Conservation (phyloP, 305 asterid genomes). For the Fraxinus xanthoxyloides region DNA sequence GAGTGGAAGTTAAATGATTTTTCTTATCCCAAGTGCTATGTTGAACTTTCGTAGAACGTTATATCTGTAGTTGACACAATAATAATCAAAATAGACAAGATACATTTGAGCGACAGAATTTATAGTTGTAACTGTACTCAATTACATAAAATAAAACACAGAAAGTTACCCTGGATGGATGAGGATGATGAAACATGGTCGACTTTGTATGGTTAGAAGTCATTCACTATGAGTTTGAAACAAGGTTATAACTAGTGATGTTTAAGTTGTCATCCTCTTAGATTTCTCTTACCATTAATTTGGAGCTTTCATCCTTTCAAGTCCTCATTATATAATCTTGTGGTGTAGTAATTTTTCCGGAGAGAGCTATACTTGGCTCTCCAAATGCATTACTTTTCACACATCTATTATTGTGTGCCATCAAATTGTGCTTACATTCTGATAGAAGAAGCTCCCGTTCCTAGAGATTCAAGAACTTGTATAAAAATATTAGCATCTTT, state of each 20-base stretch:
- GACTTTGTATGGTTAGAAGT: neutral
- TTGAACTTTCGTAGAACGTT: neutral
- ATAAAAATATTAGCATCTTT: neutral
- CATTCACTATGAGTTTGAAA: neutral
- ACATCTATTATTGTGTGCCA: neutral
- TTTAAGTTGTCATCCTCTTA: neutral
- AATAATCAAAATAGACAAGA: neutral
- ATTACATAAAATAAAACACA: neutral
- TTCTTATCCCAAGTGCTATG: neutral
- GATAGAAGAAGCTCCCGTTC: neutral
- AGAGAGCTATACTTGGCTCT: neutral
- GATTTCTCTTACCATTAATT: neutral
- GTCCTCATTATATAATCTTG: neutral
- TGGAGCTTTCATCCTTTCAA: neutral
- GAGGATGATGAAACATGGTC: conserved; percentile 6
- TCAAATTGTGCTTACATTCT: neutral
- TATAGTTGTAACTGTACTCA: neutral
- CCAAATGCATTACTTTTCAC: neutral
- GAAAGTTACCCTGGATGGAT: neutral
- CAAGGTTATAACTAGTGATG: neutral
- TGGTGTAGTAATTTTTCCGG: neutral
- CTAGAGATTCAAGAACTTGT: conserved; percentile 1
- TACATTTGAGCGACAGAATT: neutral
- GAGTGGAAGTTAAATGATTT: neutral
- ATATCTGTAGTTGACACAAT: neutral